These are phyloP conservation scores for Pichia gijzeniarum DNA, from an alignment of 805 yeast genomes.

Conservation along the genomic window DNA sequence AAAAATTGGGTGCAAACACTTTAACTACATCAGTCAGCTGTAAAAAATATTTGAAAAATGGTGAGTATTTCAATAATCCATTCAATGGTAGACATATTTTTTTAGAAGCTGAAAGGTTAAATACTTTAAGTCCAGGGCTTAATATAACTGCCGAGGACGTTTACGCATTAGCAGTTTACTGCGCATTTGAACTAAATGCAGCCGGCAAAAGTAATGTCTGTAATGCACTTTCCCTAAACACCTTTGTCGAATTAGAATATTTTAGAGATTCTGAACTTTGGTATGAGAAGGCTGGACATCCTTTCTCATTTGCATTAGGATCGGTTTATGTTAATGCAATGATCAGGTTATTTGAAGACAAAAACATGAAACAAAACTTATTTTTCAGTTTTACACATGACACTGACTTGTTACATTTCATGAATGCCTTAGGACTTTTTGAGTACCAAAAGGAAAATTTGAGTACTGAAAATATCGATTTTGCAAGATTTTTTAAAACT, in stretches of 20 bases:
- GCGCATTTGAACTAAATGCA: constrained; percentile 72
- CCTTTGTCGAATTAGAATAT: constrained; percentile 58
- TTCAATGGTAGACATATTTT: constrained; percentile 13
- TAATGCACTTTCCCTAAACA: constrained; percentile 59
- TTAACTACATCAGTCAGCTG: constrained; percentile 49
- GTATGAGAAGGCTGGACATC: constrained; percentile 54
- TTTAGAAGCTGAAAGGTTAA: constrained; percentile 51
- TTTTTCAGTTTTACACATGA: constrained; percentile 63
- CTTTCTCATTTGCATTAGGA: constrained; percentile 52
- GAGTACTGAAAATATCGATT: constrained; percentile 33
- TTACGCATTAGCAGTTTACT: constrained; percentile 46
- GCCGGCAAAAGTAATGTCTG: constrained; percentile 64
- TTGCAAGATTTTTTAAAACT: constrained; percentile 36
- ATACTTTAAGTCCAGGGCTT: constrained; percentile 46
- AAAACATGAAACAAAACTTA: constrained; percentile 30
- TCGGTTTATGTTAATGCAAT: constrained; percentile 50
- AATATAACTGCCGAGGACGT: constrained; percentile 50
- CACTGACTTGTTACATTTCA: constrained; percentile 52
- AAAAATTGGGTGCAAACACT: constrained; percentile 48
- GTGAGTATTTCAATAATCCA: constrained; percentile 17
- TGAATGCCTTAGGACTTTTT: constrained; percentile 54
- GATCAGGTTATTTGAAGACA: constrained; percentile 20
- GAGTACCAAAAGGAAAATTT: constrained; percentile 37
- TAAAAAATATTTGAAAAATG: constrained; percentile 30
- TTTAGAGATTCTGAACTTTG: constrained; percentile 51